Conservation (phyloP, 495 filamentous ascomycete genomes). For the Beverwykella pulmonaria region DNA sequence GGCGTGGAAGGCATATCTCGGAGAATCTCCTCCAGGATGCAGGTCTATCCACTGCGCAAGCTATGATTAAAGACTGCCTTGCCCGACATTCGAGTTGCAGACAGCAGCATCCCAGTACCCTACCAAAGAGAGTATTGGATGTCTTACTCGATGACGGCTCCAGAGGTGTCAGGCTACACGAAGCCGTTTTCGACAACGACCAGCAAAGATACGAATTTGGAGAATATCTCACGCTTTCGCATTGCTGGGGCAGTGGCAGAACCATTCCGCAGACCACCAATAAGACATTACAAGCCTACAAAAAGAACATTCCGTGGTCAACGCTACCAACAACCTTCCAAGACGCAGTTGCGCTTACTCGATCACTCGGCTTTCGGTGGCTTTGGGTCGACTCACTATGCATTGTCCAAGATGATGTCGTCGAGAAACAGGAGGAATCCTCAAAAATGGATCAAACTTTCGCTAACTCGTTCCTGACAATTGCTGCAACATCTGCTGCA, state of each 20-base stretch:
- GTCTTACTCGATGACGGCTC: constrained; percentile 26
- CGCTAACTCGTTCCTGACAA: constrained; percentile 32
- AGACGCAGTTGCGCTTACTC: constrained; percentile 31
- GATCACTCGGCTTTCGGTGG: constrained; percentile 31
- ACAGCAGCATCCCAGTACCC: constrained; percentile 1
- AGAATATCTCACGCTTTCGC: constrained; percentile 32
- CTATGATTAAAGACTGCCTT: constrained; percentile 30
- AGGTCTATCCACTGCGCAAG: constrained; percentile 15
- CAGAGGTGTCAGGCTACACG: constrained; percentile 28
- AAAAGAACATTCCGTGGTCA: constrained; percentile 32
- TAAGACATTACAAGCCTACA: constrained; percentile 15
- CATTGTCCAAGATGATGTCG: constrained; percentile 30
- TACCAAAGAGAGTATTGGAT: constrained; percentile 28
- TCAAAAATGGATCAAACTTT: constrained; percentile 23
- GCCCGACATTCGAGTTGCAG: constrained; percentile 27
- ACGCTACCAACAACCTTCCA: constrained; percentile 32
- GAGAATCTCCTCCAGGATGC: constrained; percentile 27
- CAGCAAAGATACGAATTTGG: constrained; percentile 26
- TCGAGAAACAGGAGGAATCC: constrained; percentile 21
- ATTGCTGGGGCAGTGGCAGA: constrained; percentile 30
- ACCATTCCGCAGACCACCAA: constrained; percentile 23
- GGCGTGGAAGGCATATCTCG: constrained; percentile 32
- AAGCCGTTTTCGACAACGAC: constrained; percentile 15
- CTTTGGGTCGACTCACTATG: constrained; percentile 37
- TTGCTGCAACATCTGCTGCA: constrained; percentile 33